A percentile compares a stretch with the other conserved stretches of the same genome.
Evolutionary conservation across 1,284 basidiomycete species (phyloP).

Genomic region (Ceratobasidium sp.): DNA sequence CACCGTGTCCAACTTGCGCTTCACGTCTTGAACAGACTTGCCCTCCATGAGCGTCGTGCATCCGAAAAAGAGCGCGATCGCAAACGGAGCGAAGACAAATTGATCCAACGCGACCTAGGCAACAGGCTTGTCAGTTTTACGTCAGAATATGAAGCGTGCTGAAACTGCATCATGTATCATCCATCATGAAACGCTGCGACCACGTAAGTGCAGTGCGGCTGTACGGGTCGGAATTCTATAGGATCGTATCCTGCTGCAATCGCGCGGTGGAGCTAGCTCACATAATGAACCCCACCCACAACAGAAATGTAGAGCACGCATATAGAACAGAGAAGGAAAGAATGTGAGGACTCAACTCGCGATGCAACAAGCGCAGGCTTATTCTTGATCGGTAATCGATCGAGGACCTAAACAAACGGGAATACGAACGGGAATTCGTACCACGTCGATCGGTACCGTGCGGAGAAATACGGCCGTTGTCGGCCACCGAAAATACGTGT

Average conservation of each 20-base stretch:
- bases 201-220: too few relatives aligned
- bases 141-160: background rate
- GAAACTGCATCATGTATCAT: background rate
- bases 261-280: too few relatives aligned
- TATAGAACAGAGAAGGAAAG: too few relatives aligned
- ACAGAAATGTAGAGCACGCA: background rate
- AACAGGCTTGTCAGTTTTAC: too few relatives aligned
- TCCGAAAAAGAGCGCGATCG: slow-evolving; percentile 62
- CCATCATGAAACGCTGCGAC: background rate
- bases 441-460: too few relatives aligned
- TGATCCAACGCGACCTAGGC: slow-evolving; percentile 59
- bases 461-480: background rate
- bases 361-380: slow-evolving; percentile 42
- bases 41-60: slow-evolving; percentile 62
- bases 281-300: background rate
- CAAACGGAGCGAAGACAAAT: slow-evolving; percentile 60
- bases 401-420: slow-evolving; percentile 25
- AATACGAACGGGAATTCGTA: slow-evolving; percentile 15
- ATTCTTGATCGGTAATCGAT: slow-evolving; percentile 41
- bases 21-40: slow-evolving; percentile 58
- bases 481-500: too few relatives aligned
- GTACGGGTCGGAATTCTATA: too few relatives aligned
- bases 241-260: too few relatives aligned
- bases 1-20: slow-evolving; percentile 58
- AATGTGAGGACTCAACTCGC: slow-evolving; percentile 17